phyloP scores from a whole-genome alignment of 2,329 filamentous ascomycete species.

The Raffaelea albimanens region DNA sequence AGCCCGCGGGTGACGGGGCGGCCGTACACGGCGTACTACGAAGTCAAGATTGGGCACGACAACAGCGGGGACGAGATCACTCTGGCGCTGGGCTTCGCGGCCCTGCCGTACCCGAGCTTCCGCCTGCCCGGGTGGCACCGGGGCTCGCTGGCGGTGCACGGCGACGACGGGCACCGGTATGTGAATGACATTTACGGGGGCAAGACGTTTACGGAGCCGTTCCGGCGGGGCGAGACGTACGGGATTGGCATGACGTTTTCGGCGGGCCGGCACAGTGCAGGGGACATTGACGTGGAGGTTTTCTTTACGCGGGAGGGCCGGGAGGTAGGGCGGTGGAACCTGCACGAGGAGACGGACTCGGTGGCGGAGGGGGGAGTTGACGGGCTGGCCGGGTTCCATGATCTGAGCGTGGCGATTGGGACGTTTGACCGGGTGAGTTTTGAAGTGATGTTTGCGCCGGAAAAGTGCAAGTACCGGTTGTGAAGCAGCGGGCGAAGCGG shows the following conservation, averaged over 20 bases:
- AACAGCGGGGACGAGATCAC: constrained; percentile 25
- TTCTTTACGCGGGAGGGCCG: constrained; percentile 64
- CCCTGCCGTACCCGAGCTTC: constrained; percentile 68
- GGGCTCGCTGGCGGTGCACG: constrained; percentile 65
- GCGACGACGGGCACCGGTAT: constrained; percentile 69
- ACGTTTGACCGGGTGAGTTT: constrained; percentile 60
- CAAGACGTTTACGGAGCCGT: constrained; percentile 55
- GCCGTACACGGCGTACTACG: constrained; percentile 58
- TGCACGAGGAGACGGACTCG: constrained; percentile 65
- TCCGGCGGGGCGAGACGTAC: constrained; percentile 55
- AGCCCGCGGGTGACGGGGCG: constrained; percentile 30
- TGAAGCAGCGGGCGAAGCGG: too few species aligned
- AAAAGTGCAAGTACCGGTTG: constrained; percentile 50
- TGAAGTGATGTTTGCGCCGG: constrained; percentile 54
- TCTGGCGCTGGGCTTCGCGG: constrained; percentile 60
- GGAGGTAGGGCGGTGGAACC: constrained; percentile 54
- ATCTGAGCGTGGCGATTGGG: constrained; percentile 62
- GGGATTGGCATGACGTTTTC: constrained; percentile 62
- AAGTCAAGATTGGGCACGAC: constrained; percentile 43
- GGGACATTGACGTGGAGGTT: constrained; percentile 41
- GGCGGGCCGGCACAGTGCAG: constrained; percentile 12
- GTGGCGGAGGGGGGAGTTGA: constrained; percentile 50
- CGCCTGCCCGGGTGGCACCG: constrained; percentile 75
- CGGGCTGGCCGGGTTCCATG: constrained; percentile 62
- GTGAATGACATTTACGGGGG: constrained; percentile 69